These are phyloP conservation scores for Fonsecaea nubica DNA, from an alignment of 2,329 filamentous ascomycete species.

Conservation along the genomic window DNA sequence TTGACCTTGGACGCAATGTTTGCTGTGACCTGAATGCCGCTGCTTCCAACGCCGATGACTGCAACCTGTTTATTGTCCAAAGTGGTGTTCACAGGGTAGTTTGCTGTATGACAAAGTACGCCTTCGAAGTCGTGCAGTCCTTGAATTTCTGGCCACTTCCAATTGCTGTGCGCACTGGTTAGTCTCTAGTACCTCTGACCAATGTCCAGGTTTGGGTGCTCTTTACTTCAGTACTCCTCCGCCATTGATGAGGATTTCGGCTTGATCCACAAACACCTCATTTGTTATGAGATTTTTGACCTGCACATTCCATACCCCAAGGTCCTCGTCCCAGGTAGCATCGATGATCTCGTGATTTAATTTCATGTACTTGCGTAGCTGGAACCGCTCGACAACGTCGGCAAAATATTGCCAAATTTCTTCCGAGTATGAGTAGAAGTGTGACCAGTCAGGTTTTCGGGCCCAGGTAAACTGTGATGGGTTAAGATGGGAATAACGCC, in stretches of 20 bases:
- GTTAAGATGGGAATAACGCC: slow-evolving; percentile 41
- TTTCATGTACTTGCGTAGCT: slow-evolving; percentile 40
- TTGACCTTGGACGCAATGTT: slow-evolving; percentile 50
- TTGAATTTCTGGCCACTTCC: slow-evolving; percentile 59
- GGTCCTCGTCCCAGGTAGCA: slow-evolving; percentile 43
- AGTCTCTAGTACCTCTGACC: too few relatives aligned
- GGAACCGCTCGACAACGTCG: slow-evolving; percentile 35
- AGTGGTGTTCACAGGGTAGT: slow-evolving; percentile 60
- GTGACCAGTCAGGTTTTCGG: slow-evolving; percentile 39
- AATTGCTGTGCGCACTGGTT: slow-evolving; percentile 46
- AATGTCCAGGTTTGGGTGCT: too few relatives aligned
- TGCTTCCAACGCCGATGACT: slow-evolving; percentile 63
- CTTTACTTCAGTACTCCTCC: slow-evolving; percentile 49
- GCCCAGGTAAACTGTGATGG: slow-evolving; percentile 51
- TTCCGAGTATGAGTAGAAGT: slow-evolving; percentile 38
- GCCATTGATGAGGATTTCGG: slow-evolving; percentile 52
- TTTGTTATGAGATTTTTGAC: slow-evolving; percentile 48
- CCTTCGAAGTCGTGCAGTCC: slow-evolving; percentile 61
- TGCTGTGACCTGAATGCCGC: slow-evolving; percentile 61
- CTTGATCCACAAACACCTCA: slow-evolving; percentile 58
- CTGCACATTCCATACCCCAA: slow-evolving; percentile 40
- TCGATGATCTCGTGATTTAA: slow-evolving; percentile 40
- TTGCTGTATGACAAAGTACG: slow-evolving; percentile 61
- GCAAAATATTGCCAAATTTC: slow-evolving; percentile 43
- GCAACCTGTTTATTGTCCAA: slow-evolving; percentile 57